phyloP scores from a whole-genome alignment of 768 basidiomycete genomes.

The Pholiota molesta region DNA sequence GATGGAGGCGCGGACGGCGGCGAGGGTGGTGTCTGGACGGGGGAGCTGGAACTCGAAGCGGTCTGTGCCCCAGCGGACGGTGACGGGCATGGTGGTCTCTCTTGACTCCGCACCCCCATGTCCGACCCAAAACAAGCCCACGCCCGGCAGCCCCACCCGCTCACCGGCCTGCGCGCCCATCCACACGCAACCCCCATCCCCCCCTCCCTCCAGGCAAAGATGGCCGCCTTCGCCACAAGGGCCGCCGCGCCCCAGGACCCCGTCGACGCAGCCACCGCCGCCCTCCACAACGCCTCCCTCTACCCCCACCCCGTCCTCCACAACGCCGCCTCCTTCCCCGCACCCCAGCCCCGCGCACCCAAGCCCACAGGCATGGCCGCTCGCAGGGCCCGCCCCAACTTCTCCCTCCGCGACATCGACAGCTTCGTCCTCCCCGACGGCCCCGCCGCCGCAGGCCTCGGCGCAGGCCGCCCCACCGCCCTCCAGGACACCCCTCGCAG shows the following conservation, averaged over 20 bases:
- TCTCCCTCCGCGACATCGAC: conserved; percentile 66
- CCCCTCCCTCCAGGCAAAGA: conserved; percentile 88
- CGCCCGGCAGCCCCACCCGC: conserved; percentile 25
- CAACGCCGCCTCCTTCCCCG: conserved; percentile 20
- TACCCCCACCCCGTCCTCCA: conserved; percentile 20
- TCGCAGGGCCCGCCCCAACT: conserved; percentile 54
- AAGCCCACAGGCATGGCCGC: conserved; percentile 37
- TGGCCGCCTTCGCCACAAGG: conserved; percentile 70
- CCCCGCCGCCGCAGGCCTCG: conserved; percentile 69
- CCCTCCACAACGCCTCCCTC: conserved; percentile 39
- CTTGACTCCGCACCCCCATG: conserved; percentile 23
- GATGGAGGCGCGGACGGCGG: conserved; percentile 58
- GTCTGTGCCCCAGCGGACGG: conserved; percentile 50
- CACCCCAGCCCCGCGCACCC: conserved; percentile 25
- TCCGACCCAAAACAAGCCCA: conserved; percentile 24
- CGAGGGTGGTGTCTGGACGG: conserved; percentile 59
- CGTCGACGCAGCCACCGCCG: conserved; percentile 43
- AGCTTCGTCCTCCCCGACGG: conserved; percentile 48
- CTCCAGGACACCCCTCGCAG: conserved; percentile 40
- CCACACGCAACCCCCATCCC: conserved; percentile 71
- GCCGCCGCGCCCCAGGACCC: conserved; percentile 22
- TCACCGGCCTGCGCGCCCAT: conserved; percentile 48
- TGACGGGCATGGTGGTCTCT: conserved; percentile 37
- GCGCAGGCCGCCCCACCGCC: conserved; percentile 62
- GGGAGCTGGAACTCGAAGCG: conserved; percentile 54